Conservation (phyloP, 176 grass and related monocot species). For the Aegilops speltoides region DNA sequence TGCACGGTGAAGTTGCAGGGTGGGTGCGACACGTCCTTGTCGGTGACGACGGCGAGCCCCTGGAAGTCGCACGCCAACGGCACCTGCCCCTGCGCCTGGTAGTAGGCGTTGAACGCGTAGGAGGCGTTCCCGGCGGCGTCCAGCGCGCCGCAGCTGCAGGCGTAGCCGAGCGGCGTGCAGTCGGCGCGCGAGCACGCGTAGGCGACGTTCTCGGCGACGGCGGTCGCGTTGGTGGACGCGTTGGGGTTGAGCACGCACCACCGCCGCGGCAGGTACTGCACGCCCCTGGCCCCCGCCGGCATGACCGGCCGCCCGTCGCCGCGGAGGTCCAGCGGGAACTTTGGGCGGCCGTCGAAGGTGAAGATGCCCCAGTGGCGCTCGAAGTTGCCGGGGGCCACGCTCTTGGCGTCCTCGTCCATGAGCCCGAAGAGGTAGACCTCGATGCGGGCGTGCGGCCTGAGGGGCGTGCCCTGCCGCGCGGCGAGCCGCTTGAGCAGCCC, state of each 20-base stretch:
- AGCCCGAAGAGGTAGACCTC: conserved; percentile 64
- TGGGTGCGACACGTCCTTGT: conserved; percentile 36
- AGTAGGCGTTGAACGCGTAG: conserved; percentile 77
- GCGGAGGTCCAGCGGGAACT: conserved; percentile 48
- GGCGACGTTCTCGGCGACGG: conserved; percentile 31
- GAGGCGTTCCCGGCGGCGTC: conserved; percentile 49
- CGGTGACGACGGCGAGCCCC: conserved; percentile 50
- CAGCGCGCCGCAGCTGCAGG: conserved; percentile 53
- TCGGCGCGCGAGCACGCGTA: conserved; percentile 62
- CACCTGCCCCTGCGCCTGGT: conserved; percentile 61
- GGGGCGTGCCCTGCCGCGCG: conserved; percentile 53
- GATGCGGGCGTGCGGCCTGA: conserved; percentile 33
- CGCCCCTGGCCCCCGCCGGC: conserved; percentile 36
- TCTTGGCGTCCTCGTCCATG: conserved; percentile 68
- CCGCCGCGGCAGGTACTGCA: conserved; percentile 49
- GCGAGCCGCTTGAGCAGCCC: conserved; percentile 54
- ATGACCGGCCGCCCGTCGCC: conserved; percentile 25
- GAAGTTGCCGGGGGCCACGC: conserved; percentile 59
- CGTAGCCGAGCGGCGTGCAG: conserved; percentile 60
- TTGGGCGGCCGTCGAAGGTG: conserved; percentile 63
- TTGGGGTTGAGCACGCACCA: conserved; percentile 69
- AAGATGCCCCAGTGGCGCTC: conserved; percentile 82
- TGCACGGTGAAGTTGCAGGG: conserved; percentile 50
- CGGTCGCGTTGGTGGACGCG: neutral
- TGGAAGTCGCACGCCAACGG: conserved; percentile 62